Evolutionary conservation across 768 basidiomycete genomes (phyloP).

Genomic region (Mycena indigotica): DNA sequence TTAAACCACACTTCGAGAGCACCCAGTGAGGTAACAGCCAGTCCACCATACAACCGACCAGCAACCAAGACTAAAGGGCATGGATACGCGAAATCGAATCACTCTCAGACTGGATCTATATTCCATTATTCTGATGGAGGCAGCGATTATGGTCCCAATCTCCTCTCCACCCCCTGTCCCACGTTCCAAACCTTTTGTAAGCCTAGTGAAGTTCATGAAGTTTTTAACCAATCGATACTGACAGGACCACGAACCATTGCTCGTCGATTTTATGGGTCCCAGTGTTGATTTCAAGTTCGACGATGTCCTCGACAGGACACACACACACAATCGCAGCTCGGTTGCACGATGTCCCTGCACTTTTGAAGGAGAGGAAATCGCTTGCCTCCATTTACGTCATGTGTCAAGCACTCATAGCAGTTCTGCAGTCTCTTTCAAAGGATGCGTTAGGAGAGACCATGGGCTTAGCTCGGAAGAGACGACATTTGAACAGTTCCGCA

Average conservation of each 20-base stretch:
- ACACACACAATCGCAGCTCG: too few species aligned
- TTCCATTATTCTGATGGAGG: constrained; percentile 72
- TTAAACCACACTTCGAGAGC: constrained; percentile 49
- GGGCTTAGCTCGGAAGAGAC: constrained; percentile 82
- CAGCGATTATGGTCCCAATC: constrained; percentile 63
- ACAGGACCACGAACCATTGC: constrained; percentile 70
- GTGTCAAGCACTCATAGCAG: constrained; percentile 81
- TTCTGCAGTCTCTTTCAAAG: constrained; percentile 71
- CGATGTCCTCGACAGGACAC: constrained; percentile 76
- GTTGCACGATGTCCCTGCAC: constrained; percentile 49
- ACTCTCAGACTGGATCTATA: constrained; percentile 76
- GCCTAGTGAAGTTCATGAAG: constrained; percentile 24
- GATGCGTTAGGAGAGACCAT: constrained; percentile 77
- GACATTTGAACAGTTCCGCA: constrained; percentile 89
- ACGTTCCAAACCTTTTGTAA: constrained; percentile 67
- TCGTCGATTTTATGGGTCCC: constrained; percentile 69
- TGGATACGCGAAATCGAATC: constrained; percentile 67
- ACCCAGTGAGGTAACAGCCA: constrained; percentile 45
- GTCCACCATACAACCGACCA: constrained; percentile 59
- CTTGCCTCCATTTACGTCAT: constrained; percentile 87
- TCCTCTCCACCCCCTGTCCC: constrained; percentile 79
- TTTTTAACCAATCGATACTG: not conserved
- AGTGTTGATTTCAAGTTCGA: constrained; percentile 80
- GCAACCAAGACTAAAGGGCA: constrained; percentile 63
- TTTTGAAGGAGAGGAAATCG: constrained; percentile 71